Base-by-base conservation (phyloP, 1,284 basidiomycete genomes). In the Ceratobasidium sp. region DNA sequence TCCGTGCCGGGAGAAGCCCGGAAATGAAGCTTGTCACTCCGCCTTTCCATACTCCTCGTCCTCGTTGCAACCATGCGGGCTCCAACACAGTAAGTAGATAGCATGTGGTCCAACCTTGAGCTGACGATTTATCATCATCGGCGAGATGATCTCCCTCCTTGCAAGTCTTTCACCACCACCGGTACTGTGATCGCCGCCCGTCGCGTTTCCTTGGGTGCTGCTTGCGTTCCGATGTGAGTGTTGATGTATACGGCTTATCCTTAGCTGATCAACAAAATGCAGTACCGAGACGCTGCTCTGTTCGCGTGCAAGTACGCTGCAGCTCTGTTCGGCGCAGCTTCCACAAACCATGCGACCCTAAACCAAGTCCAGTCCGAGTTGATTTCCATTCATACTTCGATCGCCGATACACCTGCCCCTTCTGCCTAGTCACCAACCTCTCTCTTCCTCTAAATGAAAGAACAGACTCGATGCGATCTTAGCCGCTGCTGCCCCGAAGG, bases 241-340 rank as follows among this genome's bases (percentile, higher is more conserved):
- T 10, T 37, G n/a, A 10, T 45, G 15, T 17, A n/a, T n/a, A 47
- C 3, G 6, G 1, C 23, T 17, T 20, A 37, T 37, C 4, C 23
- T 45, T 1, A 26, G 49, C 53, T 74, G 5, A 61, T 49, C 10
- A 10, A 1, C 0, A 35, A 5, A 35, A 74, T 58, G 45, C 69
- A 74, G 49, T 58, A 74, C 45, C 69, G 69, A 13, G 33, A 74
- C 63, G 92, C 90, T 69, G 93, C 92, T 45, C 85, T 88, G 78
- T 91, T 94, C 80, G 90, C 94, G 61, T 86, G 90, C 84, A 99
- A 98, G 86, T 99, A 99, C 86, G 97, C 98, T 79, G 93, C 94
- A 77, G 97, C 98, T 35, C 90, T 94, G 80, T 99, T 94, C 86
- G 90, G 92, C 73, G 97, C 97, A 74, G 96, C 98, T 23, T 88